phyloP scores from a whole-genome alignment of 495 filamentous ascomycete genomes.

The Cercophora sp. region DNA sequence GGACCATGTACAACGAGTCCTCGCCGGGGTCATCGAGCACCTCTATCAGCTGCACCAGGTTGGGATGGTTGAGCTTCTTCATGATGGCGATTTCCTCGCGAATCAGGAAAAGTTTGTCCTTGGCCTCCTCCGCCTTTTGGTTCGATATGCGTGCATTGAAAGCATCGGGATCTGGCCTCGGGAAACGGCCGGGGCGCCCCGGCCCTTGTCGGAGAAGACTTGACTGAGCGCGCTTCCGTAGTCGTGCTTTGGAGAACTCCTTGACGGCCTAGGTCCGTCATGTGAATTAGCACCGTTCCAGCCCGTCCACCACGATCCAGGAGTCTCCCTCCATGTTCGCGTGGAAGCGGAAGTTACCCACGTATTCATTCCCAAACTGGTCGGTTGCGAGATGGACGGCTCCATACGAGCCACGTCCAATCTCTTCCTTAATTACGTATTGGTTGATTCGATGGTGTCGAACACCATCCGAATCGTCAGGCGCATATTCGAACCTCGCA shows the following conservation, averaged over 20 bases:
- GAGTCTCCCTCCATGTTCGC: background rate
- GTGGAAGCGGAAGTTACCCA: conserved; percentile 47
- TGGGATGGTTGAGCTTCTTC: conserved; percentile 95
- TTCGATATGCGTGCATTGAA: conserved; percentile 50
- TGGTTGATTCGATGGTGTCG: conserved; percentile 84
- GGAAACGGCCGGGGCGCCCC: conserved; percentile 38
- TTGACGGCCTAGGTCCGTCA: conserved; percentile 70
- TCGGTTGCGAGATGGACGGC: conserved; percentile 89
- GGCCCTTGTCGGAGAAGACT: conserved; percentile 66
- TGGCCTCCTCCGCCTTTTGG: conserved; percentile 52
- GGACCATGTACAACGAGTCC: conserved; percentile 95
- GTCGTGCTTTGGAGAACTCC: conserved; percentile 90
- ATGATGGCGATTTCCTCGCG: conserved; percentile 97
- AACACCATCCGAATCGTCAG: conserved; percentile 74
- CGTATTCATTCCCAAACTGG: conserved; percentile 90
- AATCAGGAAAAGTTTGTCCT: conserved; percentile 82
- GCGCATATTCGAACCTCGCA: conserved; percentile 80
- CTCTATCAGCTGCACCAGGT: conserved; percentile 88
- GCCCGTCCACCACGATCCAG: background rate
- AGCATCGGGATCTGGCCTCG: conserved; percentile 59
- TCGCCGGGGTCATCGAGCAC: conserved; percentile 93
- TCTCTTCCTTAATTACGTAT: conserved; percentile 91
- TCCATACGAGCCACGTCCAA: conserved; percentile 91
- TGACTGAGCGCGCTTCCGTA: conserved; percentile 91
- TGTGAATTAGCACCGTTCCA: background rate